A percentile compares a stretch with the other conserved stretches of the same genome.
phyloP scores from a whole-genome alignment of 768 basidiomycete species.

The Boletus speciosus region DNA sequence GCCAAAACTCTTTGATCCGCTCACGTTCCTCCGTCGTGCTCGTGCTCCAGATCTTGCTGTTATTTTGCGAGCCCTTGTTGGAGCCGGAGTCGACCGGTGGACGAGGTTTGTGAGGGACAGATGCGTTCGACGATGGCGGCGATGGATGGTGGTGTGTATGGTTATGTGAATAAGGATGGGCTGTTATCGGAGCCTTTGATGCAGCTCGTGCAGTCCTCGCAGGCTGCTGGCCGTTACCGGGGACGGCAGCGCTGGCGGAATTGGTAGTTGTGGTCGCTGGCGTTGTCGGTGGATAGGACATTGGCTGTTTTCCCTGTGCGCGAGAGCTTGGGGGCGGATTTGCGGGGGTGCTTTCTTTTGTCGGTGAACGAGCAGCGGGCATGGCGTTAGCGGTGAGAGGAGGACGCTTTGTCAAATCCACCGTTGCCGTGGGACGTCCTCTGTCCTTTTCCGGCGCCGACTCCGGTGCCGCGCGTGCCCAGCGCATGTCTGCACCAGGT shows the following conservation, averaged over 20 bases:
- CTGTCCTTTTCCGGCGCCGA: conserved; percentile 32
- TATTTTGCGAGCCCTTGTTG: conserved; percentile 36
- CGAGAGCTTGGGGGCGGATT: conserved; percentile 67
- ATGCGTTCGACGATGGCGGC: conserved; percentile 35
- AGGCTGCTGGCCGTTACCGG: conserved; percentile 32
- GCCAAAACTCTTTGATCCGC: conserved; percentile 98
- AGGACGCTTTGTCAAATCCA: conserved; percentile 37
- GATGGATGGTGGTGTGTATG: conserved; percentile 55
- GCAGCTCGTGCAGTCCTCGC: conserved; percentile 44
- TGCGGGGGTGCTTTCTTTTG: conserved; percentile 33
- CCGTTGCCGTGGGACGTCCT: conserved; percentile 30
- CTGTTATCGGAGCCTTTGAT: conserved; percentile 55
- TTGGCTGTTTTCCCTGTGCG: conserved; percentile 90
- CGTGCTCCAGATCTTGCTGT: conserved; percentile 92
- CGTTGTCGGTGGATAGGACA: conserved; percentile 54
- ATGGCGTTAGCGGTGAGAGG: conserved; percentile 40
- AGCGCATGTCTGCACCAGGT: conserved; percentile 14
- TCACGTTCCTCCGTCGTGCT: conserved; percentile 91
- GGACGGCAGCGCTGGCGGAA: conserved; percentile 33
- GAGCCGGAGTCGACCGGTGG: conserved; percentile 27
- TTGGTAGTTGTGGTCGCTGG: conserved; percentile 25
- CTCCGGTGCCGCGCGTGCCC: conserved; percentile 32
- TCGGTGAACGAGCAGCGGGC: conserved; percentile 39
- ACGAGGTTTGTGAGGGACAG: conserved; percentile 30
- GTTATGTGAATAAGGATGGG: conserved; percentile 48